Conservation (phyloP, 2,329 filamentous ascomycete species). For the Stachybotrys chartarum region DNA sequence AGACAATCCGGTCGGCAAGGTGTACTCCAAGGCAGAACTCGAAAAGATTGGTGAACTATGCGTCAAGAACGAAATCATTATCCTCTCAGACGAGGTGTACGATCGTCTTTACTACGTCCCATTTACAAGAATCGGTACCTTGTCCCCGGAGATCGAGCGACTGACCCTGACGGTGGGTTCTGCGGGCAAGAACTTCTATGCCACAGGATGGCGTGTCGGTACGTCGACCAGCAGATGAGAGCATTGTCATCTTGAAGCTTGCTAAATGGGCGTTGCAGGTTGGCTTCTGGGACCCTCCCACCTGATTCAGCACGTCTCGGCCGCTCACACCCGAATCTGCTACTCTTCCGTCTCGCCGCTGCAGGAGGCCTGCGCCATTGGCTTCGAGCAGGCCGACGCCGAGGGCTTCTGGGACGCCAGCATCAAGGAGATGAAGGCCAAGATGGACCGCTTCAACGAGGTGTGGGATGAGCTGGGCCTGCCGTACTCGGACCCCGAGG, state of each 20-base stretch:
- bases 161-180: constrained; percentile 92
- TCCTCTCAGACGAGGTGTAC: constrained; percentile 89
- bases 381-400: constrained; percentile 82
- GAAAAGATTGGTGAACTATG: constrained; percentile 80
- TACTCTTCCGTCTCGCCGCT: constrained; percentile 89
- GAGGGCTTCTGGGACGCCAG: constrained; percentile 83
- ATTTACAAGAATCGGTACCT: constrained; percentile 84
- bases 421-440: constrained; percentile 80
- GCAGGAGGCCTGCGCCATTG: constrained; percentile 89
- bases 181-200: constrained; percentile 97
- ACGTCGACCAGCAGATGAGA: constrained; percentile 11
- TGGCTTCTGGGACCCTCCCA: constrained; percentile 89
- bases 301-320: constrained; percentile 83
- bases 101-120: constrained; percentile 92
- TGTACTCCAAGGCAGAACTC: constrained; percentile 79
- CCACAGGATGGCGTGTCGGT: constrained; percentile 89
- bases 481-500: constrained; percentile 86
- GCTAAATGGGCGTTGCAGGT: constrained; percentile 32
- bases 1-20: constrained; percentile 96
- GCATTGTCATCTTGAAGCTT: background rate
- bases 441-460: constrained; percentile 80
- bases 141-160: constrained; percentile 82
- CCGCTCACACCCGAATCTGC: constrained; percentile 93
- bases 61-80: constrained; percentile 89
- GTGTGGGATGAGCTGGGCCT: constrained; percentile 69